Percentiles rank a stretch among this genome's conserved stretches.
phyloP scores from a whole-genome alignment of 2,329 filamentous ascomycete species.

The Thielaviopsis populi region DNA sequence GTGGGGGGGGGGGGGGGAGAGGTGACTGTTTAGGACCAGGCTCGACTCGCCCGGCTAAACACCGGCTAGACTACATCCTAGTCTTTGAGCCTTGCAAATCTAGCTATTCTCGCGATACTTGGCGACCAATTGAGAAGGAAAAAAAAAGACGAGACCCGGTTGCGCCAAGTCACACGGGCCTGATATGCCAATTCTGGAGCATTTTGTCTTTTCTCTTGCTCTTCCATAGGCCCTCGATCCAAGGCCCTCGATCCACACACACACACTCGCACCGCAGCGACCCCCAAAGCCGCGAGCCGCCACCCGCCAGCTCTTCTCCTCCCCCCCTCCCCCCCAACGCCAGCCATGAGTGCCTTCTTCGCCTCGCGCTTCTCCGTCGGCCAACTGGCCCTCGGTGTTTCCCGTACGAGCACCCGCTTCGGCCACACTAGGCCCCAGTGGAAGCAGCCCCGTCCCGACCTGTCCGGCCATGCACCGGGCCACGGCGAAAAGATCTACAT shows the following conservation, averaged over 20 bases:
- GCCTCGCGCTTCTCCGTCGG: slow-evolving; percentile 24
- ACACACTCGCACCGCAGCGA: not conserved
- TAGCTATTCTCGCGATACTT: slow-evolving; percentile 10
- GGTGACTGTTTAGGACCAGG: not conserved
- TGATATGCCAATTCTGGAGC: not conserved
- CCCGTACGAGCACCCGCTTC: slow-evolving; percentile 30
- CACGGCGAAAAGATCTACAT: slow-evolving; percentile 46
- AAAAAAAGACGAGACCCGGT: not conserved
- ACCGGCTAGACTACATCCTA: not conserved
- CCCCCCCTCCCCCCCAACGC: slow-evolving; percentile 7
- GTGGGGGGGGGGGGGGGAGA: not conserved
- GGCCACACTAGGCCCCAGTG: slow-evolving; percentile 21
- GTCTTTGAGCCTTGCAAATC: slow-evolving; percentile 15
- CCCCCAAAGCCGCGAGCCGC: not conserved
- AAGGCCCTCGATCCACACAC: not conserved
- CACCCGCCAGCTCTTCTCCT: not conserved
- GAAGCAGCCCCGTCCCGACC: slow-evolving; percentile 19
- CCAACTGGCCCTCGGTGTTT: slow-evolving; percentile 29
- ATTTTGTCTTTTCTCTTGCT: not conserved
- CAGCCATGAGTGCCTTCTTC: slow-evolving; percentile 24
- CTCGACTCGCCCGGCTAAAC: not conserved
- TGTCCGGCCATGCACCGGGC: slow-evolving; percentile 23
- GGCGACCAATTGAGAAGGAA: not conserved
- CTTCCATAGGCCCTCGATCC: not conserved
- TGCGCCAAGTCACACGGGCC: not conserved